A percentile compares a stretch with the other conserved stretches of the same genome.
phyloP scores from a whole-genome alignment of 192 early-diverging fungal species.

The Rhizoclosmatium globosum region DNA sequence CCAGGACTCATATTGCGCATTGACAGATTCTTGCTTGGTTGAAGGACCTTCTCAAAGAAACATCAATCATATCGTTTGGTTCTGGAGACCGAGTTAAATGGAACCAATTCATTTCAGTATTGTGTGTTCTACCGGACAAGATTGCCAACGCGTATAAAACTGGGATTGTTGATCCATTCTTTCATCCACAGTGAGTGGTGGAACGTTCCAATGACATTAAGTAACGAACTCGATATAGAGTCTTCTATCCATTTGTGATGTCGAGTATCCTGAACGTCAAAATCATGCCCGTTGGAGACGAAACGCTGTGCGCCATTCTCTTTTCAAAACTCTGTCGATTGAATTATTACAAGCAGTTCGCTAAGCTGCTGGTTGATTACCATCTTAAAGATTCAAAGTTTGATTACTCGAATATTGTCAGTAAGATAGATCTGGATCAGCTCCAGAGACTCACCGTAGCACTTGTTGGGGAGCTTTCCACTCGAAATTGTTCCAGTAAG shows the following conservation, averaged over 20 bases:
- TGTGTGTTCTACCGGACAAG: constrained; percentile 12
- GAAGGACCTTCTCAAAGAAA: neutral
- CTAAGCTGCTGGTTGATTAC: neutral
- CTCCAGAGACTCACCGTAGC: neutral
- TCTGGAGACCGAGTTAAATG: neutral
- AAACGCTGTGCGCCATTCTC: neutral
- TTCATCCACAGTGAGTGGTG: neutral
- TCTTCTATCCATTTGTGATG: too few species aligned
- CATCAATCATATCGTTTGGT: neutral
- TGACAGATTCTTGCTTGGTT: neutral
- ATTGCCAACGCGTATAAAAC: constrained; percentile 4
- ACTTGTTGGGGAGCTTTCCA: neutral
- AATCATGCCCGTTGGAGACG: neutral
- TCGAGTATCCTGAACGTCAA: too few species aligned
- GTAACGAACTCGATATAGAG: too few species aligned
- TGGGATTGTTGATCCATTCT: neutral
- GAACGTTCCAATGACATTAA: neutral
- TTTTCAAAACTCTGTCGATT: constrained; percentile 17
- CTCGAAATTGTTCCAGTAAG: neutral
- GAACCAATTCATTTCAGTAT: neutral
- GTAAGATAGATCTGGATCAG: neutral
- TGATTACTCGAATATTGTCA: neutral
- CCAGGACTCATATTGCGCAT: neutral
- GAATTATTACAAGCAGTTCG: constrained; percentile 4
- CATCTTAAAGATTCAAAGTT: neutral